Conservation (phyloP, 495 filamentous ascomycete genomes). For the Annulohypoxylon nitens region DNA sequence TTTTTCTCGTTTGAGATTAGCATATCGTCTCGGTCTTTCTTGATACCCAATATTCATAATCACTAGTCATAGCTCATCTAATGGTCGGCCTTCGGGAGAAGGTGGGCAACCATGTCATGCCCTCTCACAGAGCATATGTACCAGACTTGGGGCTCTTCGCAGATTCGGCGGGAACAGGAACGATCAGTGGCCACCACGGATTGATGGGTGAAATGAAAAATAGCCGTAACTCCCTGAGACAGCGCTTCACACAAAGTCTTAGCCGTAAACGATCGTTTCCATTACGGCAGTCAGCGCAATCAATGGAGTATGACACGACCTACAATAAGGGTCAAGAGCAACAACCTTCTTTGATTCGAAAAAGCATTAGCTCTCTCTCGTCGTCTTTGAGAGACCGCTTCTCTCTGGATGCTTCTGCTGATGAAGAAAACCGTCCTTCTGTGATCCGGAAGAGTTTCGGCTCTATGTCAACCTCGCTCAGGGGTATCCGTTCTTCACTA, state of each 20-base stretch:
- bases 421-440: conserved; percentile 16
- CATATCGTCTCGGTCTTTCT: background rate
- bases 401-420: conserved; percentile 11
- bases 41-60: background rate
- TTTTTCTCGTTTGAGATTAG: background rate
- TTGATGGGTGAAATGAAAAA: background rate
- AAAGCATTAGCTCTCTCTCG: conserved; percentile 36
- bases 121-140: background rate
- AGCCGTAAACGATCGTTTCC: conserved; percentile 21
- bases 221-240: conserved; percentile 19
- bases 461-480: conserved; percentile 45
- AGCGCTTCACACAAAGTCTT: conserved; percentile 20
- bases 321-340: background rate
- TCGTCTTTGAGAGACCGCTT: conserved; percentile 33
- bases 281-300: background rate
- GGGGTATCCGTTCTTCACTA: conserved; percentile 31
- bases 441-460: conserved; percentile 44
- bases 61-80: background rate
- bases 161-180: background rate
- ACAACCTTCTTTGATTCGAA: conserved; percentile 20
- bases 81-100: conserved; percentile 31
- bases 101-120: background rate
- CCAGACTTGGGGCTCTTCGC: background rate
- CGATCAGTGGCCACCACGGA: background rate
- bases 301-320: background rate